Evolutionary conservation across 73 alveolate genomes (phyloP), one percentile per base, ranked within the genome.

Genomic region (Paramecium caudatum): DNA sequence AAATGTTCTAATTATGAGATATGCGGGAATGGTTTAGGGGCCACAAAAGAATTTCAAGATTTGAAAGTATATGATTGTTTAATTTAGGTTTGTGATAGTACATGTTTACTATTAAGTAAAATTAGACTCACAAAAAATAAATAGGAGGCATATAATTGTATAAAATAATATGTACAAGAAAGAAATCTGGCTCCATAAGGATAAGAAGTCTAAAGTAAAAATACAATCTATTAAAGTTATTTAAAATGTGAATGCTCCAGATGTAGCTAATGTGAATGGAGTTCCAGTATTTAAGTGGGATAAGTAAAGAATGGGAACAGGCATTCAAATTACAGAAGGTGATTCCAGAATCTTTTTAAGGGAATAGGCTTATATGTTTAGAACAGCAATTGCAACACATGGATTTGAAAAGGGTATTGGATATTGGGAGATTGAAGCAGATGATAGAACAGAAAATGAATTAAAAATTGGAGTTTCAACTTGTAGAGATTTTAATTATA

Each of bases 361-460:
- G n/a, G 93, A 86, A 63, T 63, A 48, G 27, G 68, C 90, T 63
- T 68, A 86, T 25, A 86, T 32, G 74, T 86, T 86, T 15, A 86
- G 85, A 63, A 41, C 93, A 21, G 82, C 55, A 7, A 17, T 82
- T 10, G 91, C 91, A 0, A 32, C 8, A 5, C 9, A n/a, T 82
- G 91, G 82, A 4, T 82, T 47, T 47, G 34, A 84, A 6, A 83
- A 36, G 10, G 98, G 98, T 10, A 82, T 90, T 1, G 93, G 87
- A 46, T 95, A 95, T 86, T 95, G 95, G 95, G 98, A 95, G 61
- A 91, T 95, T 7, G 92, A 93, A 36, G 97, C 97, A 3, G 98
- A 95, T 78, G 82, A 94, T 2, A 83, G 96, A 68, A 95, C 97
- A 15, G 98, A 95, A 70, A 94, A 93, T 91, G 98, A 95, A 91